These are phyloP conservation scores for Chaetomium sp. DNA, from an alignment of 2,329 filamentous ascomycete genomes.

Conservation along the genomic window DNA sequence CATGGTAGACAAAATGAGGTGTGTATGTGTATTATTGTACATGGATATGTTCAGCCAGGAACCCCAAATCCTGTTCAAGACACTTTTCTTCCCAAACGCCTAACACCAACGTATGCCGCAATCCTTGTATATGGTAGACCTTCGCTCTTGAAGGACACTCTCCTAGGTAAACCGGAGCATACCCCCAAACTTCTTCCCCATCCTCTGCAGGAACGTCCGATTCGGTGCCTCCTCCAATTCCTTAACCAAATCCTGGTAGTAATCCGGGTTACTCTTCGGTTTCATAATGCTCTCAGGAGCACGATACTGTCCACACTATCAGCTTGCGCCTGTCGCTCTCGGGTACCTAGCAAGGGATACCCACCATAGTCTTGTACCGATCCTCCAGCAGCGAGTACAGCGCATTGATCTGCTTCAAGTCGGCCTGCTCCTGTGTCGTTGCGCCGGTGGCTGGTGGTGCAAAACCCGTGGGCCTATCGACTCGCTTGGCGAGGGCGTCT, in stretches of 20 bases:
- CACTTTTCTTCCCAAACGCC: constrained; percentile 9
- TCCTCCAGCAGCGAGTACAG: constrained; percentile 54
- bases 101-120: constrained; percentile 9
- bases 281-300: constrained; percentile 45
- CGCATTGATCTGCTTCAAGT: constrained; percentile 53
- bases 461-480: constrained; percentile 32
- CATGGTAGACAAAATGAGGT: constrained; percentile 13
- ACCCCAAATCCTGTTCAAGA: too few relatives aligned
- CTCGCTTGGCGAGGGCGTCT: constrained; percentile 44
- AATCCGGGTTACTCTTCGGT: constrained; percentile 57
- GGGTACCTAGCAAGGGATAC: constrained; percentile 10
- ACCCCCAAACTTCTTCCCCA: constrained; percentile 51
- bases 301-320: constrained; percentile 34
- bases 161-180: constrained; percentile 49
- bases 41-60: not conserved
- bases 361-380: constrained; percentile 51
- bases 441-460: constrained; percentile 22
- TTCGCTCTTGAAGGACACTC: constrained; percentile 16
- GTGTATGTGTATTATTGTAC: not conserved
- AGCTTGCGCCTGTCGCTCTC: not conserved
- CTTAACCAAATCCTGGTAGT: constrained; percentile 54
- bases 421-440: constrained; percentile 36
- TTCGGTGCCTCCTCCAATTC: constrained; percentile 59
- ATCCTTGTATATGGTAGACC: constrained; percentile 10
- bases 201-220: constrained; percentile 45